A percentile compares a stretch with the other conserved stretches of the same genome.
phyloP scores from a whole-genome alignment of 345 rosid species.

The Eucalyptus victrix region DNA sequence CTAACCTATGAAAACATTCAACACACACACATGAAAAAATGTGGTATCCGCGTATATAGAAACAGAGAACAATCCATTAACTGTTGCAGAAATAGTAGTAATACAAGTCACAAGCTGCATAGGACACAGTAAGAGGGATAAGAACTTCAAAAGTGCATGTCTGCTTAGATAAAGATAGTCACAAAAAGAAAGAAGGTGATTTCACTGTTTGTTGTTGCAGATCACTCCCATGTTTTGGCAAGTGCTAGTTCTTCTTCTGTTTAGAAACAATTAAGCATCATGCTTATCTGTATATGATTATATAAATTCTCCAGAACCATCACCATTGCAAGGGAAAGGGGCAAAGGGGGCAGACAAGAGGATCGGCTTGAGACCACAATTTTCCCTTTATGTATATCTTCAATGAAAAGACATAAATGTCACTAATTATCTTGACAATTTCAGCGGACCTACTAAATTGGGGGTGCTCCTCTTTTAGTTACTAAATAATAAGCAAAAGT shows the following conservation, averaged over 20 bases:
- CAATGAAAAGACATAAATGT: neutral
- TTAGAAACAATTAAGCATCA: neutral
- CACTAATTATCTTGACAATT: neutral
- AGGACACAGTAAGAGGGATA: neutral
- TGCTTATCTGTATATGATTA: neutral
- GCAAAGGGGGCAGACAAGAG: neutral
- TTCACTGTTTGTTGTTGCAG: neutral
- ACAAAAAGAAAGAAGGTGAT: neutral
- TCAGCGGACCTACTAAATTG: neutral
- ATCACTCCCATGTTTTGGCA: neutral
- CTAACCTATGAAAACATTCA: neutral
- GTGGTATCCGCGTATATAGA: neutral
- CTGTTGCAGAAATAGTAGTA: neutral
- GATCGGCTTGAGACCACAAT: neutral
- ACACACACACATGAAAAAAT: neutral
- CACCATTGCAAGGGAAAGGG: neutral
- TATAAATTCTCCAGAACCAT: neutral
- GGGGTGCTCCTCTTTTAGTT: neutral
- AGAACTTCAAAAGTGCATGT: neutral
- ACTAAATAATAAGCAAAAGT: neutral
- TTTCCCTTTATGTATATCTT: neutral
- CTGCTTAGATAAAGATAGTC: neutral
- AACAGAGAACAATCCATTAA: neutral
- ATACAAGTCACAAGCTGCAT: neutral
- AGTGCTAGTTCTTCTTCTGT: neutral